These are phyloP conservation scores for Metarhizium brunneum DNA, from an alignment of 2,329 filamentous ascomycete species.

Conservation along the genomic window DNA sequence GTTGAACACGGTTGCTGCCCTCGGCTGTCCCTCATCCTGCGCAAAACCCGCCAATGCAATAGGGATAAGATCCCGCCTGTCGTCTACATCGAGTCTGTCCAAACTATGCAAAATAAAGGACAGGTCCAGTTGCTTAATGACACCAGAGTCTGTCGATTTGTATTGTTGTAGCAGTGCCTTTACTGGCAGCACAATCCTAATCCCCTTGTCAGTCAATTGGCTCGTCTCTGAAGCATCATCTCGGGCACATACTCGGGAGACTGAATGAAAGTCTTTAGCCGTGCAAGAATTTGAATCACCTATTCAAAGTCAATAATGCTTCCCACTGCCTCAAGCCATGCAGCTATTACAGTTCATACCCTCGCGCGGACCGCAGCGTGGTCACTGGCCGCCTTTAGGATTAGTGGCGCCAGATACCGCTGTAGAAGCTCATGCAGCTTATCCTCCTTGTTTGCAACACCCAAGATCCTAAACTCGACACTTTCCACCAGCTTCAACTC, in stretches of 20 bases:
- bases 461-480: conserved; percentile 72
- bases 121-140: conserved; percentile 83
- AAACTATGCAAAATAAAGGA: conserved; percentile 80
- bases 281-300: conserved; percentile 41
- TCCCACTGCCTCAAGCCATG: background rate
- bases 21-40: conserved; percentile 19
- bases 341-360: conserved; percentile 26
- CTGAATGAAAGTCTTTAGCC: conserved; percentile 46
- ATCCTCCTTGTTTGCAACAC: conserved; percentile 70
- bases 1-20: conserved; percentile 61
- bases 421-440: conserved; percentile 73
- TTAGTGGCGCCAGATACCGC: conserved; percentile 68
- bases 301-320: conserved; percentile 13
- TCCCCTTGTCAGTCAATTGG: conserved; percentile 2
- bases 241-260: conserved; percentile 32
- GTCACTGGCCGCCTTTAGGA: conserved; percentile 80
- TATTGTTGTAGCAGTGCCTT: conserved; percentile 81
- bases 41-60: conserved; percentile 25
- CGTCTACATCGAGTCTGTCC: conserved; percentile 38
- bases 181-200: conserved; percentile 69
- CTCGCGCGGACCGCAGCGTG: conserved; percentile 73
- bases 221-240: background rate
- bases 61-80: conserved; percentile 66
- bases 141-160: conserved; percentile 60
- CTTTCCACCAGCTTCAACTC: conserved; percentile 78